Base-by-base conservation (phyloP, 106 monocot genomes). In the Acorus calamus region DNA sequence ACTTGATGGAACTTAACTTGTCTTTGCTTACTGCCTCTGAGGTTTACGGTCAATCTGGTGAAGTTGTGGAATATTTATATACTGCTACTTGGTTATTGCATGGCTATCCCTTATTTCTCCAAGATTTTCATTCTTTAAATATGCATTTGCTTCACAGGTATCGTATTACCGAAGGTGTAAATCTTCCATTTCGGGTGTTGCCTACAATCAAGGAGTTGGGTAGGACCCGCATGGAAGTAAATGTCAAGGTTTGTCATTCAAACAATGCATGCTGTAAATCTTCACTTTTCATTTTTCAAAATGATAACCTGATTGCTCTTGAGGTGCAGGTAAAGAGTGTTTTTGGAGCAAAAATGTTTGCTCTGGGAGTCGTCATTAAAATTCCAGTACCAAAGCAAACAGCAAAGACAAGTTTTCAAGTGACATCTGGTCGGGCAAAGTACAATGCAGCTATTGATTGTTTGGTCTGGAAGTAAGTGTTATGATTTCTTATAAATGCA, bases 381-480 rank as follows among this genome's bases (percentile, higher is more conserved):
- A 82, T 98, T 81, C 91, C 98, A 67, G 98, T 98, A 12, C 98
- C 98, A 63, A 98, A 98, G 67, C 98, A 98, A 66, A 98, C 98
- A n/a, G 98, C 98, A 0, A 98, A 98, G 68, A 83, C 98, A 57
- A 98, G 85, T 69, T 98, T 98, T 65, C 98, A 98, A 80, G 92
- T 92, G 11, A 98, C 92, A 65, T 88, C 98, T 53, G 98, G 98
- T 59, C 80, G 84, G 85, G 98, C 98, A 46, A 98, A 98, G 70
- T 98, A 98, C 64, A 98, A 98, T 81, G 91, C 98, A 49, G 63
- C 98, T 57, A 75, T 92, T 80, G 92, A 98, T 75, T 92, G 88
- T 63, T 68, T 98, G 53, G 84, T 98, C 49, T 98, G 98, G 98
- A 98, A 98, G 98, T 98, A 85, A 85, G 98, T 73, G 50, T 8